Evolutionary conservation across 805 yeast species (phyloP), one percentile per base, ranked within the genome.

Genomic region (Kuraishia floccosa): DNA sequence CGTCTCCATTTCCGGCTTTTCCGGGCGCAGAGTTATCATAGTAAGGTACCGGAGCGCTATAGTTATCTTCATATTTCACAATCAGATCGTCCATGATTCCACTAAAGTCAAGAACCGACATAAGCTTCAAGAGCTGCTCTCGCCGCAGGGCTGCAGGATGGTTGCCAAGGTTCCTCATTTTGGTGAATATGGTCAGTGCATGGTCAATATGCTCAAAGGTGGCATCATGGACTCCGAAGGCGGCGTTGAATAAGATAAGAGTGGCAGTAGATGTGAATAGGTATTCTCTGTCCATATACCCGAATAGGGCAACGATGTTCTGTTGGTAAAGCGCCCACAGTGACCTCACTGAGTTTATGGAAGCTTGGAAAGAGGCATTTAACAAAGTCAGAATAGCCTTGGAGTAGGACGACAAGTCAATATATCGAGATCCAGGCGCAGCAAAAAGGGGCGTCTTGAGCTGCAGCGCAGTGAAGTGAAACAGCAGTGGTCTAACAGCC

Each of bases 211-310:
- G 84, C 27, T 67, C 74, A 28, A 65, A 58, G 0, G 89, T 79
- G 18, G 81, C 83, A 17, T 78, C 83, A 46, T 80, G 84, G 5
- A 80, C 78, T 6, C 93, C 93, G 55, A 81, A 81, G 0, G 91
- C 77, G 1, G 85, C 76, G 47, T 77, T 81, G 49, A 79, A 80
- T 25, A 81, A 57, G 11, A 80, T 71, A 28, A 80, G 54, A 0
- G 91, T 80, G 4, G 82, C 79, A 3, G 87, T 74, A 0, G 87
- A 72, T 0, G 86, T 80, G 49, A 79, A 81, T 16, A 81, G 56
- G 46, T 81, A 81, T 44, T 81, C 93, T 42, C 93, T 62, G 47
- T 81, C 93, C 89, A 81, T 80, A 61, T 83, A 81, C 2, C 93
- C 91, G 54, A 81, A 81, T 27, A 80, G 52, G 1, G 93, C 89